Evolutionary conservation across 1,284 basidiomycete species (phyloP).

Genomic region (Cutaneotrichosporon cyanovorans): DNA sequence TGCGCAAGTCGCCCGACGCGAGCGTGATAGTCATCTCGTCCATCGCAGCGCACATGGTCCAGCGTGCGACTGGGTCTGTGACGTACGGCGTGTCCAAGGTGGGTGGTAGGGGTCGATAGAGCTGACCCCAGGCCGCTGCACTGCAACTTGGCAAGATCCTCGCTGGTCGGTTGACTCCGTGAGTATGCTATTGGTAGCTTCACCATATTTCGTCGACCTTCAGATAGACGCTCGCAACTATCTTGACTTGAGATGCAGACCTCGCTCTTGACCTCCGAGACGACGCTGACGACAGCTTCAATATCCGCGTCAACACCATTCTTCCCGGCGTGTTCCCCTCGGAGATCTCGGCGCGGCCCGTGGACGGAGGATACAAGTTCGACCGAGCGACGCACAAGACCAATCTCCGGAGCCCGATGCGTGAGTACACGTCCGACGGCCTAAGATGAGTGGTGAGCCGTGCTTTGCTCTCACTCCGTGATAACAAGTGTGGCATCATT

Average conservation of each 20-base stretch:
- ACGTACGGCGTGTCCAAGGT: not conserved
- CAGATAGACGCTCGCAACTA: too few relatives aligned
- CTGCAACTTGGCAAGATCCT: slow-evolving; percentile 30
- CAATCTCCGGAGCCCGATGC: slow-evolving; percentile 16
- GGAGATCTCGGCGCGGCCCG: slow-evolving; percentile 29
- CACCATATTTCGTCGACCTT: too few relatives aligned
- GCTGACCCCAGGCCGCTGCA: slow-evolving; percentile 37
- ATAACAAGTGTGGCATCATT: too few relatives aligned
- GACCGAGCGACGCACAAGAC: slow-evolving; percentile 19
- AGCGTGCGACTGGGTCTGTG: not conserved
- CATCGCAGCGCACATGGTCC: not conserved
- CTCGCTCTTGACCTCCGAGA: too few relatives aligned
- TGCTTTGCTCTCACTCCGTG: too few relatives aligned
- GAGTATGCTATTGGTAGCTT: too few relatives aligned
- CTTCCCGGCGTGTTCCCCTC: slow-evolving; percentile 35
- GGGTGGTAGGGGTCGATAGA: slow-evolving; percentile 16
- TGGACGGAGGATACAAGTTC: slow-evolving; percentile 16
- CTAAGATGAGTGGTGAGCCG: too few relatives aligned
- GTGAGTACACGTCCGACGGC: slow-evolving; percentile 7
- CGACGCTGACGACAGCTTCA: slow-evolving; percentile 9
- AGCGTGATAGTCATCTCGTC: slow-evolving; percentile 22
- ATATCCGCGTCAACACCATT: slow-evolving; percentile 40
- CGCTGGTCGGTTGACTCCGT: slow-evolving; percentile 31
- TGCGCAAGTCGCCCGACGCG: slow-evolving; percentile 34
- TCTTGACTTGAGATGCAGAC: too few relatives aligned